phyloP scores from a whole-genome alignment of 768 basidiomycete genomes.

The Naganishia vishniacii region DNA sequence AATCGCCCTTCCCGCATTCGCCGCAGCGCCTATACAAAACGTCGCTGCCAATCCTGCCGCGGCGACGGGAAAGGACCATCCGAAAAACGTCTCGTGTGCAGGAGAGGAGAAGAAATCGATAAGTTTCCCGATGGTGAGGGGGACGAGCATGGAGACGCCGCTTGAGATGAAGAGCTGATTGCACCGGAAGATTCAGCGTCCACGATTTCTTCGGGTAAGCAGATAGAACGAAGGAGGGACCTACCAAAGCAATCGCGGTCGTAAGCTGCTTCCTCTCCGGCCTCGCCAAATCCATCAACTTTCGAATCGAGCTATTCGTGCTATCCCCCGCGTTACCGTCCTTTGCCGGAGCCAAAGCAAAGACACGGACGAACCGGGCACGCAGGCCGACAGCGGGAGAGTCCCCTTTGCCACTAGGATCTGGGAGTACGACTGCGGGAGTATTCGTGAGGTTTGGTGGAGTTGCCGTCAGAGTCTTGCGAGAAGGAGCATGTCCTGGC shows the following conservation, averaged over 20 bases:
- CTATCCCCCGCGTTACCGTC: background rate
- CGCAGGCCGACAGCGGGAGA: constrained; percentile 1
- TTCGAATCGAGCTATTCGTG: constrained; percentile 34
- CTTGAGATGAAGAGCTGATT: constrained; percentile 82
- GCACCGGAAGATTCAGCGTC: no score
- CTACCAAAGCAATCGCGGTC: constrained; percentile 62
- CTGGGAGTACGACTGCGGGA: no score
- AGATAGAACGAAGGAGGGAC: no score
- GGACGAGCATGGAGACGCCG: constrained; percentile 83
- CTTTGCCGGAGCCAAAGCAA: constrained; percentile 4
- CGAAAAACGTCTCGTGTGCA: constrained; percentile 62
- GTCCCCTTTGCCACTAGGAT: no score
- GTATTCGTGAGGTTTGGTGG: no score
- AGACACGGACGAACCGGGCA: background rate
- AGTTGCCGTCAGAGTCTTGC: no score
- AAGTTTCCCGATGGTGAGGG: constrained; percentile 84
- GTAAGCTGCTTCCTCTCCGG: constrained; percentile 73
- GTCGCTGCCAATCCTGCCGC: constrained; percentile 65
- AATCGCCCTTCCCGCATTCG: constrained; percentile 60
- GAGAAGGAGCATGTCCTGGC: no score
- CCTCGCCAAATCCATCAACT: constrained; percentile 65
- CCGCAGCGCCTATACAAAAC: constrained; percentile 79
- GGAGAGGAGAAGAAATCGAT: constrained; percentile 78
- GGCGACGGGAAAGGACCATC: constrained; percentile 71
- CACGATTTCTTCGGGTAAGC: no score